Percentiles rank a stretch among this genome's conserved stretches.
Conservation (phyloP, 2,329 filamentous ascomycete species). For the Diaporthe amygdali region DNA sequence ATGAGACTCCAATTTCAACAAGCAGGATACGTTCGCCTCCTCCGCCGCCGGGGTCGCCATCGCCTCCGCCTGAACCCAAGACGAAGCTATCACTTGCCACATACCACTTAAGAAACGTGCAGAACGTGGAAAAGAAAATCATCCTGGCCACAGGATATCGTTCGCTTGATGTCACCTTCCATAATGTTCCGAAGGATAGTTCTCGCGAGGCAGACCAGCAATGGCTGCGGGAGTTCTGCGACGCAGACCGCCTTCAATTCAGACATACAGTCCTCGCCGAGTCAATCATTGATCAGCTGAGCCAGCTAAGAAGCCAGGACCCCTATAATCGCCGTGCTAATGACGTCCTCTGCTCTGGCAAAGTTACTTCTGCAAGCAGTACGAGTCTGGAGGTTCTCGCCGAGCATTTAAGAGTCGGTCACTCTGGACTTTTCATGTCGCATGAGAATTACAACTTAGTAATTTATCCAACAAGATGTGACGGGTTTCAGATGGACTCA, state of each 20-base stretch:
- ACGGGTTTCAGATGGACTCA: constrained; percentile 36
- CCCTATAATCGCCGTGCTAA: background rate
- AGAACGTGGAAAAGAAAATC: constrained; percentile 31
- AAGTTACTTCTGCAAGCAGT: constrained; percentile 22
- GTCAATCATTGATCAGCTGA: constrained; percentile 27
- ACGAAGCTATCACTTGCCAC: constrained; percentile 16
- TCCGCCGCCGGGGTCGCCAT: background rate
- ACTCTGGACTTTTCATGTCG: constrained; percentile 42
- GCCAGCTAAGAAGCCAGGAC: constrained; percentile 18
- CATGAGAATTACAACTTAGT: constrained; percentile 41
- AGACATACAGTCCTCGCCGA: constrained; percentile 34
- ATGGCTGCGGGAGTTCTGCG: constrained; percentile 33
- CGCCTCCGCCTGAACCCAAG: constrained; percentile 18
- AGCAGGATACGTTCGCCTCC: constrained; percentile 11
- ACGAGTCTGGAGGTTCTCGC: constrained; percentile 30
- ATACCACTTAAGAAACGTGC: constrained; percentile 20
- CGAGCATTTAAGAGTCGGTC: constrained; percentile 40
- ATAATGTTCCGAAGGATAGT: constrained; percentile 29
- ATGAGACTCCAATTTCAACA: constrained; percentile 9
- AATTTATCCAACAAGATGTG: constrained; percentile 43
- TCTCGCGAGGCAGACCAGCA: constrained; percentile 18
- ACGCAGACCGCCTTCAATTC: constrained; percentile 34
- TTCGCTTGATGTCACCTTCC: constrained; percentile 31
- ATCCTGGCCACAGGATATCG: constrained; percentile 24
- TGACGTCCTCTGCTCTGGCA: constrained; percentile 32